Base-by-base conservation (phyloP, 1,284 basidiomycete genomes). In the Sanghuangporus baumii region DNA sequence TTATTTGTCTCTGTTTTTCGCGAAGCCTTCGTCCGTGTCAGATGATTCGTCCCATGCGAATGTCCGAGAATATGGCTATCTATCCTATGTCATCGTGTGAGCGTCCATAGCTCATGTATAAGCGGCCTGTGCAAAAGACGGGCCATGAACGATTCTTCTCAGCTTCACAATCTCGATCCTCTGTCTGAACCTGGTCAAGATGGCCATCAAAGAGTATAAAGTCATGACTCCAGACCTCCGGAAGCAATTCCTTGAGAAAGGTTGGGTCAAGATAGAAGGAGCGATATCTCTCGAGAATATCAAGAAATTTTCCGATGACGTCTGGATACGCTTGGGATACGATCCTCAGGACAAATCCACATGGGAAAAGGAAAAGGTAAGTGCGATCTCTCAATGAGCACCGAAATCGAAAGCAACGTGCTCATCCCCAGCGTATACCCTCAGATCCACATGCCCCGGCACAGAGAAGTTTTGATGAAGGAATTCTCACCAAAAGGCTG, bases 301-400 rank as follows among this genome's bases (percentile, higher is more conserved):
- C 31, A 62, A 61, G 34, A 66, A 67, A 11, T 74, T 74, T 59
- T 71, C 70, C 5, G 69, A 72, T 56, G 71, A 75, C 57, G 71
- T 75, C 3, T 75, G 72, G 74, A 66, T 74, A n/a, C 67, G 75
- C 34, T 66, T 75, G n/a, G 75, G 74, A 8, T 74, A 71, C 62
- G 71, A 75, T 55, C 71, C 72, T 1, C 61, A 72, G 2, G 72
- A 74, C 55, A 73, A 70, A 64, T 64, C 71, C 46, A 73, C 74
- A 2, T 75, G 74, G 74, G 62, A 60, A 31, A 69, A 73, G 57
- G 73, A 75, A 63, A 73, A 72, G 69, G 72, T 68, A 12, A 26
- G 64, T 37, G 26, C 26, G 26, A 31, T 38, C 9, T 55, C n/a
- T 14, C 12, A 12, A 60, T 55, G 26, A 14, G 16, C 18, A 9